Evolutionary conservation across 31 red algal species (phyloP), one percentile per base, ranked within the genome.

Genomic region (Odonthalia washingtoniensis): DNA sequence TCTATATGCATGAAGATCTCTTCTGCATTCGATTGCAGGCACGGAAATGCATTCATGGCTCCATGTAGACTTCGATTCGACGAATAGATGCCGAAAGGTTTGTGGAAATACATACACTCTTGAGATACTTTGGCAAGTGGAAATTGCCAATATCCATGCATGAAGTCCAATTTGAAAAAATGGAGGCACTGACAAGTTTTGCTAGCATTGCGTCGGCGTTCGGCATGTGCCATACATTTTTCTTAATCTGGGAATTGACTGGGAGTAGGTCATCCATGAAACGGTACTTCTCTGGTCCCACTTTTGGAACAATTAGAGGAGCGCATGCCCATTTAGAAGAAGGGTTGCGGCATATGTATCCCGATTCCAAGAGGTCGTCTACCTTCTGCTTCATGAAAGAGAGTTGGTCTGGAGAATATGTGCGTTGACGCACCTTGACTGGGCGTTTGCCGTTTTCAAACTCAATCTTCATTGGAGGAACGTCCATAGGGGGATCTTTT

Each of bases 281-380:
- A 31, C 74, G 85, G 41, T 70, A 79, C 3, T 41, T 38, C 5
- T 78, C 49, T 44, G 16, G 14, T 5, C 73, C 72, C 3, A 38
- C n/a, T 1, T 88, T 88, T 0, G 73, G 61, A 46, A 78, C 85
- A 70, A 79, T 53, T 3, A 88, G 21, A 5, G 65, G 63, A 40
- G 87, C 77, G 37, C 77, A 90, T 31, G 87, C 77, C 77, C 87
- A 90, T 42, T 82, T 84, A 31, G 79, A 65, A 16, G 66, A 33
- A 40, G 3, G 3, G 1, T 91, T 83, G 5, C 80, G 12, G 40
- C 84, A 77, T 0, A 91, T 83, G 31, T 34, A 77, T 45, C 88
- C 78, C n/a, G 49, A 5, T 66, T 76, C 6, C 1, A 39, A 3
- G 4, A 91, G 70, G 39, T 91, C 88, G 2, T 78, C 52, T 18